phyloP scores from a whole-genome alignment of 2,329 filamentous ascomycete species.

The Westerdykella aurantiaca region DNA sequence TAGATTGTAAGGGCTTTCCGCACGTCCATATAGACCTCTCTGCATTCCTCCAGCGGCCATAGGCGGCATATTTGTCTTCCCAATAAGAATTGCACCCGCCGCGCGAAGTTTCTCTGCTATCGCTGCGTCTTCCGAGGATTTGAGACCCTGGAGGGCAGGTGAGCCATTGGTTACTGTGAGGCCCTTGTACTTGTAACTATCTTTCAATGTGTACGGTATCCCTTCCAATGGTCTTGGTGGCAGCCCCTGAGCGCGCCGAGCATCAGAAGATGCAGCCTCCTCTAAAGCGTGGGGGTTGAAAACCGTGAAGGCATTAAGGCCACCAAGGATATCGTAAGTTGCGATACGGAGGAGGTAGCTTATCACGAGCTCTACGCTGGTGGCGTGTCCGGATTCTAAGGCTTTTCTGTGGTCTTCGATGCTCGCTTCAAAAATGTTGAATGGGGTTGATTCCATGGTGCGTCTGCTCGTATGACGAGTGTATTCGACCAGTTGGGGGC shows the following conservation, averaged over 20 bases:
- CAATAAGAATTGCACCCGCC: slow-evolving; percentile 49
- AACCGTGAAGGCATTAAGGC: slow-evolving; percentile 44
- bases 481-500: too few species aligned
- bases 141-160: slow-evolving; percentile 48
- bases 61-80: slow-evolving; percentile 55
- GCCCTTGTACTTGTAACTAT: slow-evolving; percentile 48
- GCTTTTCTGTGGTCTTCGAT: slow-evolving; percentile 41
- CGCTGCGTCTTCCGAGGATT: slow-evolving; percentile 50
- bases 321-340: slow-evolving; percentile 39
- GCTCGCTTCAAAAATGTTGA: slow-evolving; percentile 39
- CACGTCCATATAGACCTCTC: slow-evolving; percentile 51
- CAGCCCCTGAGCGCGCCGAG: slow-evolving; percentile 32
- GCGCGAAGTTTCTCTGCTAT: slow-evolving; percentile 44
- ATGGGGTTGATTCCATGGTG: neutral
- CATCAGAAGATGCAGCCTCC: slow-evolving; percentile 42
- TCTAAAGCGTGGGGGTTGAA: slow-evolving; percentile 41
- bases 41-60: slow-evolving; percentile 57
- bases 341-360: slow-evolving; percentile 42
- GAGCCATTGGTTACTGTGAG: slow-evolving; percentile 50
- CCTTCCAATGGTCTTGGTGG: slow-evolving; percentile 43
- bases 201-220: slow-evolving; percentile 52
- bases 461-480: neutral
- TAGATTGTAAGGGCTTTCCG: slow-evolving; percentile 52
- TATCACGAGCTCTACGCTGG: slow-evolving; percentile 41
- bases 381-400: slow-evolving; percentile 33